phyloP scores from a whole-genome alignment of 139 green algal species.

The Diplosphaera chodatii region DNA sequence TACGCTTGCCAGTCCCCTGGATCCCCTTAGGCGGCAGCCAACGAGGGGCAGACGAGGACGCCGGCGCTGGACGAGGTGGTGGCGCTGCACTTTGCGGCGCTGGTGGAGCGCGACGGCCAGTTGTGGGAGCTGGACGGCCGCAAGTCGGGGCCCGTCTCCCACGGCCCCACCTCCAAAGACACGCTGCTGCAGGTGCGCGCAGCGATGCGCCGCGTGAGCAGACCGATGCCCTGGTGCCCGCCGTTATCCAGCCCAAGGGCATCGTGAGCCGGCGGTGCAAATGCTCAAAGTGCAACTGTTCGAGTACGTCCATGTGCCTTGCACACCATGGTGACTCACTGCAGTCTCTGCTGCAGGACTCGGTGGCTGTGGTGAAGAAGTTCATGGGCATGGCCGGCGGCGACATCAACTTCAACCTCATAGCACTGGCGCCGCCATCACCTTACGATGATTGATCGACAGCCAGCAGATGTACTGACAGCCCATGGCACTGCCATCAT shows the following conservation, averaged over 20 bases:
- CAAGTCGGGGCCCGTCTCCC: slow-evolving; percentile 54
- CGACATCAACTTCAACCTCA: slow-evolving; percentile 53
- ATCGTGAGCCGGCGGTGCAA: no score
- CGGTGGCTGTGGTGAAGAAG: slow-evolving; percentile 46
- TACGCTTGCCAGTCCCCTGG: slow-evolving; percentile 30
- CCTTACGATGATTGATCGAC: neutral
- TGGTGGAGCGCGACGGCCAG: slow-evolving; percentile 58
- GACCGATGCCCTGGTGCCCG: no score
- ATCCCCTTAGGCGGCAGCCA: slow-evolving; percentile 62
- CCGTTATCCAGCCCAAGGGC: no score
- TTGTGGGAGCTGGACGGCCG: slow-evolving; percentile 85
- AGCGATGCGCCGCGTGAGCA: no score
- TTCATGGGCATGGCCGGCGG: slow-evolving; percentile 45
- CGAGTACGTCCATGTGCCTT: no score
- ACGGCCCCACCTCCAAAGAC: slow-evolving; percentile 47
- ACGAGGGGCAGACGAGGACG: slow-evolving; percentile 55
- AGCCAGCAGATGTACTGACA: no score
- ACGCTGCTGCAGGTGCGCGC: slow-evolving; percentile 54
- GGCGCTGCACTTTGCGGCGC: slow-evolving; percentile 84
- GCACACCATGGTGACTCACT: no score
- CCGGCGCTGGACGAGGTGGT: slow-evolving; percentile 65
- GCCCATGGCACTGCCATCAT: no score
- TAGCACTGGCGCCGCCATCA: slow-evolving; percentile 37
- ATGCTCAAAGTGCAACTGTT: no score
- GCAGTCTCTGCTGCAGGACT: slow-evolving; percentile 35